Percentiles rank a stretch among this genome's conserved stretches.
phyloP scores from a whole-genome alignment of 2,329 filamentous ascomycete genomes.

The Penicillium sp. region DNA sequence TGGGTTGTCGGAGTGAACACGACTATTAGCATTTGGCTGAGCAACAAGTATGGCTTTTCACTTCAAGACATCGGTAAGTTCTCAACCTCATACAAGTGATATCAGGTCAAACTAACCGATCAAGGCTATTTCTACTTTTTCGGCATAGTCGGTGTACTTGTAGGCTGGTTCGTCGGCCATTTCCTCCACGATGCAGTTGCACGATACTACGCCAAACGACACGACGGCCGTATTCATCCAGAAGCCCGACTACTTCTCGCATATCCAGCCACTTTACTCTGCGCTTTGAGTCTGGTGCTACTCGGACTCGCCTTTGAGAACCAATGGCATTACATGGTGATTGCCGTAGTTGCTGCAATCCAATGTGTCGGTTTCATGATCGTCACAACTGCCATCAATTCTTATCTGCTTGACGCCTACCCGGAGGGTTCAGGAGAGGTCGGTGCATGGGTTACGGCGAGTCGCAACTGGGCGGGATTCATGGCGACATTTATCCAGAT shows the following conservation, averaged over 20 bases:
- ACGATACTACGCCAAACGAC: conserved; percentile 45
- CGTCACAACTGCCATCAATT: conserved; percentile 51
- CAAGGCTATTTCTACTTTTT: conserved; percentile 55
- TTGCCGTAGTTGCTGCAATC: conserved; percentile 50
- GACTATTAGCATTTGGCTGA: conserved; percentile 53
- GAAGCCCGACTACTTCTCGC: conserved; percentile 55
- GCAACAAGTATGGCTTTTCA: conserved; percentile 50
- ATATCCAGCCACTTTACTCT: conserved; percentile 36
- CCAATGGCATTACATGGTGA: conserved; percentile 51
- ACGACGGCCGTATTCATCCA: conserved; percentile 55
- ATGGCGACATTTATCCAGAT: conserved; percentile 46
- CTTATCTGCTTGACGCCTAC: conserved; percentile 55
- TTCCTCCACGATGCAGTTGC: conserved; percentile 55
- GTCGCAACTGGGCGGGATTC: conserved; percentile 51
- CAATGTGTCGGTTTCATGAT: conserved; percentile 58
- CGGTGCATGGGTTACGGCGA: conserved; percentile 52
- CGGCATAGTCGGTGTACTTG: conserved; percentile 52
- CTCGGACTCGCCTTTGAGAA: conserved; percentile 51
- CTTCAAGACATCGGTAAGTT: conserved; percentile 48
- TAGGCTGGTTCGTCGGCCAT: conserved; percentile 52
- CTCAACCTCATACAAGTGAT: background rate
- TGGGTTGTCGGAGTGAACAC: conserved; percentile 56
- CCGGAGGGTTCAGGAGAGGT: conserved; percentile 27
- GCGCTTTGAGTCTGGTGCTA: conserved; percentile 31
- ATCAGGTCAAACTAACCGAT: background rate